phyloP scores from a whole-genome alignment of 2,329 filamentous ascomycete genomes.

The Aspergillaceae sp. region DNA sequence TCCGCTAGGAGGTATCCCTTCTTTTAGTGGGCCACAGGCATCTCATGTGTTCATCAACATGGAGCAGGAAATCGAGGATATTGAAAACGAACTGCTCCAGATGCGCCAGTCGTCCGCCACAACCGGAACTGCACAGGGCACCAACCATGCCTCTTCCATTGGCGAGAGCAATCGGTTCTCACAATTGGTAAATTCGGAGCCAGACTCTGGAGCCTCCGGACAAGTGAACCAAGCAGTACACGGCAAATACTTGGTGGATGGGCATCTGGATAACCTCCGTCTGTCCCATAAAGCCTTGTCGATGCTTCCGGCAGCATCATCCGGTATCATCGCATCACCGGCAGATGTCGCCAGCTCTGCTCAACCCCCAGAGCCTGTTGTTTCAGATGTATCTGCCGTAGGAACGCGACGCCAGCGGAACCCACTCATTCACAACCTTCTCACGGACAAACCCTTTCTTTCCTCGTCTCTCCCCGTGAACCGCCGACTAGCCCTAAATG shows the following conservation, averaged over 20 bases:
- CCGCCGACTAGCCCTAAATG: constrained; percentile 44
- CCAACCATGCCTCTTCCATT: constrained; percentile 10
- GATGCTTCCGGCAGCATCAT: constrained; percentile 73
- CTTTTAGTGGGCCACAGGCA: constrained; percentile 50
- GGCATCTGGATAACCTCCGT: constrained; percentile 62
- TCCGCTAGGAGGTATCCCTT: constrained; percentile 73
- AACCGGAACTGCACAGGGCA: constrained; percentile 11
- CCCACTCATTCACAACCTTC: constrained; percentile 85
- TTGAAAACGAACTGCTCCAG: constrained; percentile 53
- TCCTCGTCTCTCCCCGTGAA: constrained; percentile 81
- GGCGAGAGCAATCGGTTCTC: constrained; percentile 37
- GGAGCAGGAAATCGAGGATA: constrained; percentile 72
- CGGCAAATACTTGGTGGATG: constrained; percentile 21
- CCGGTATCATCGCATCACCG: constrained; percentile 81
- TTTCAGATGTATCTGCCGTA: constrained; percentile 38
- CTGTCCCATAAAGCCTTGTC: constrained; percentile 62
- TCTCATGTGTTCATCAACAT: constrained; percentile 84
- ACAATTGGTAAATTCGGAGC: constrained; percentile 29
- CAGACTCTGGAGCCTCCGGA: constrained; percentile 15
- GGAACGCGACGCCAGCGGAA: constrained; percentile 60
- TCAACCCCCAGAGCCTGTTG: constrained; percentile 16
- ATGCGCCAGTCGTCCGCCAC: constrained; percentile 12
- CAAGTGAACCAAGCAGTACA: constrained; percentile 5
- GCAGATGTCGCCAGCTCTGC: constrained; percentile 63
- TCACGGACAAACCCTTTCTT: constrained; percentile 88